phyloP scores from a whole-genome alignment of 805 yeast genomes.

The Ogataea pignaliae region DNA sequence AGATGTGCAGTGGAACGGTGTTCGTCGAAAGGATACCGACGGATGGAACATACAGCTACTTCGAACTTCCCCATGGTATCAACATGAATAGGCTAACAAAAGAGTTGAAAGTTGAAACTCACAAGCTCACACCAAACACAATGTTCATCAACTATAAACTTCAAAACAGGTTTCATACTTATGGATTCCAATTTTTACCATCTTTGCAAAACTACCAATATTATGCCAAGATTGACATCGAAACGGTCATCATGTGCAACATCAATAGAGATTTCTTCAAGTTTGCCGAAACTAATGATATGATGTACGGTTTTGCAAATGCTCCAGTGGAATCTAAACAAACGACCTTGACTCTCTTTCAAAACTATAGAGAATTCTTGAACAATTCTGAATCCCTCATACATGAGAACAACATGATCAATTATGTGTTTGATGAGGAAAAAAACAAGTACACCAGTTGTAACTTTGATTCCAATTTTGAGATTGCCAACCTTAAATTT shows the following conservation, averaged over 20 bases:
- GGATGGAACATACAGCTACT: slow-evolving; percentile 34
- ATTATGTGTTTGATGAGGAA: slow-evolving; percentile 8
- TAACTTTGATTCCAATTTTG: slow-evolving; percentile 60
- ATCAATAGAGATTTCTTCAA: slow-evolving; percentile 50
- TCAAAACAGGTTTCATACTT: slow-evolving; percentile 52
- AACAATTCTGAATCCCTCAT: slow-evolving; percentile 34
- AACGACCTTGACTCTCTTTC: slow-evolving; percentile 33
- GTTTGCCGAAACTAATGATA: slow-evolving; percentile 34
- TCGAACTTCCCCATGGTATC: slow-evolving; percentile 65
- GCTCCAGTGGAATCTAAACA: slow-evolving; percentile 23
- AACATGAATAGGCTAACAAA: slow-evolving; percentile 52
- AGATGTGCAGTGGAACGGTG: slow-evolving; percentile 65
- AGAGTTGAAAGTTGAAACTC: slow-evolving; percentile 31
- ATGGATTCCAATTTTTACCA: slow-evolving; percentile 38
- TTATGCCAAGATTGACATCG: slow-evolving; percentile 58
- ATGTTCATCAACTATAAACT: slow-evolving; percentile 43
- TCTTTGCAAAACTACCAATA: slow-evolving; percentile 43
- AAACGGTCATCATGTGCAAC: slow-evolving; percentile 49
- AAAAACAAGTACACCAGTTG: slow-evolving; percentile 28
- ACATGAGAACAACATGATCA: slow-evolving; percentile 27
- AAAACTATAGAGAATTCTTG: slow-evolving; percentile 39
- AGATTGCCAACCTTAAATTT: slow-evolving; percentile 48
- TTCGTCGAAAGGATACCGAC: slow-evolving; percentile 66
- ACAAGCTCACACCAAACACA: slow-evolving; percentile 23
- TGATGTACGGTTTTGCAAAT: slow-evolving; percentile 41